Evolutionary conservation across 2,329 filamentous ascomycete species (phyloP).

Genomic region (Epichloe uncinata): DNA sequence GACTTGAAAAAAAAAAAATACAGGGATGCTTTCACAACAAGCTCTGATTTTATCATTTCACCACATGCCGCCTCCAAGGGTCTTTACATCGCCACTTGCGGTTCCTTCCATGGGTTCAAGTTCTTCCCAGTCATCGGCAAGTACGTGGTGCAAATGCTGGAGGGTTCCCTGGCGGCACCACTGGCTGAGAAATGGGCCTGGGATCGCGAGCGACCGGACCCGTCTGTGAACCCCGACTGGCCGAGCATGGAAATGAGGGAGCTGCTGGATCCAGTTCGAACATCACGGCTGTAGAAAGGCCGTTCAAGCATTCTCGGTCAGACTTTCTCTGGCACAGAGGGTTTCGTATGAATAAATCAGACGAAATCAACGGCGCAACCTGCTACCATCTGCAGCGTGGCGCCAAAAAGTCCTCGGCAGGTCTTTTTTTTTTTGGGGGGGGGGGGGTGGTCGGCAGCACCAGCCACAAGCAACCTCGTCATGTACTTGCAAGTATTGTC

Average conservation of each 20-base stretch:
- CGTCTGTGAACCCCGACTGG: constrained; percentile 38
- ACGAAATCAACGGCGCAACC: no score
- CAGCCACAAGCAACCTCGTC: no score
- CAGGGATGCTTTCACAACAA: constrained; percentile 53
- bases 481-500: no score
- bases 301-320: no score
- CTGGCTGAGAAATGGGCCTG: constrained; percentile 39
- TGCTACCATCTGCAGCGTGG: no score
- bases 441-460: no score
- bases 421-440: no score
- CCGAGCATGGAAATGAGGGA: constrained; percentile 45
- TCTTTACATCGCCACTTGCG: constrained; percentile 49
- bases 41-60: constrained; percentile 48
- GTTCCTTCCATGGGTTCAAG: constrained; percentile 56
- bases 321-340: no score
- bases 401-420: no score
- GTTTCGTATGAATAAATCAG: no score
- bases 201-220: constrained; percentile 45
- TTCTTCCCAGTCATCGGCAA: constrained; percentile 52
- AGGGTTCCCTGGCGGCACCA: constrained; percentile 28
- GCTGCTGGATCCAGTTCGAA: constrained; percentile 20
- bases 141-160: constrained; percentile 45
- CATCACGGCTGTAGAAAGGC: constrained; percentile 15
- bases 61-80: constrained; percentile 37
- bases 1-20: not conserved